Percentiles rank a stretch among this genome's conserved stretches.
These are phyloP conservation scores for Tricladium varicosporioides DNA, from an alignment of 2,329 filamentous ascomycete genomes.

Conservation along the genomic window DNA sequence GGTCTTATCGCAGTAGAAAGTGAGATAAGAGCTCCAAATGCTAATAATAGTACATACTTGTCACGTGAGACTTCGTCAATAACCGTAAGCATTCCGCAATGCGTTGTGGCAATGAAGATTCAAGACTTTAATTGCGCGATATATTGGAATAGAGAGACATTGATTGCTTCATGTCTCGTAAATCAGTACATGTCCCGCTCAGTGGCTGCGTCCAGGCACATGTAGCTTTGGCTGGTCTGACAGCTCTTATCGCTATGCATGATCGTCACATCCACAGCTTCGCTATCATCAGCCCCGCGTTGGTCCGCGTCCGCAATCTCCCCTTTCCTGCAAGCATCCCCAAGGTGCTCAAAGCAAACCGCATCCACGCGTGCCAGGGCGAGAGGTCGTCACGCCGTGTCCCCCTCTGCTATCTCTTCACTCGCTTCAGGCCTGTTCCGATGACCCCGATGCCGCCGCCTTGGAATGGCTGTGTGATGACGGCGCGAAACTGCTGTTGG, in stretches of 20 bases:
- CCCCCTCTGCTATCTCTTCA: background rate
- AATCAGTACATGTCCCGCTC: background rate
- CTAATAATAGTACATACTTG: background rate
- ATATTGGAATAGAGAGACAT: background rate
- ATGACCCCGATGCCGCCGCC: background rate
- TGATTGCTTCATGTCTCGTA: too few species aligned
- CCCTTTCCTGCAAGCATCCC: background rate
- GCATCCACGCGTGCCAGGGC: background rate
- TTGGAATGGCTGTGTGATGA: too few species aligned
- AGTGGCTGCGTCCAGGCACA: background rate
- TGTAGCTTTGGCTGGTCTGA: background rate
- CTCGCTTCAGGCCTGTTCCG: background rate
- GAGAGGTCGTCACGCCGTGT: background rate
- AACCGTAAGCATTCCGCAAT: too few species aligned
- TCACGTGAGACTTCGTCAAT: background rate
- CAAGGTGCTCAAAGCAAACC: background rate
- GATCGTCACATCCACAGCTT: background rate
- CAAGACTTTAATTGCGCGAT: background rate
- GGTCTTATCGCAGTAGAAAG: too few species aligned
- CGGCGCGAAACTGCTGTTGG: background rate
- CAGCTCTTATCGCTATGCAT: background rate
- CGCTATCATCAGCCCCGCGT: background rate
- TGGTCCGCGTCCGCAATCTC: background rate
- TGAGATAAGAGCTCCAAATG: too few species aligned
- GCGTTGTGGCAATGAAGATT: background rate